Base-by-base conservation (phyloP, 306 rosid genomes). In the Prunus armeniaca region DNA sequence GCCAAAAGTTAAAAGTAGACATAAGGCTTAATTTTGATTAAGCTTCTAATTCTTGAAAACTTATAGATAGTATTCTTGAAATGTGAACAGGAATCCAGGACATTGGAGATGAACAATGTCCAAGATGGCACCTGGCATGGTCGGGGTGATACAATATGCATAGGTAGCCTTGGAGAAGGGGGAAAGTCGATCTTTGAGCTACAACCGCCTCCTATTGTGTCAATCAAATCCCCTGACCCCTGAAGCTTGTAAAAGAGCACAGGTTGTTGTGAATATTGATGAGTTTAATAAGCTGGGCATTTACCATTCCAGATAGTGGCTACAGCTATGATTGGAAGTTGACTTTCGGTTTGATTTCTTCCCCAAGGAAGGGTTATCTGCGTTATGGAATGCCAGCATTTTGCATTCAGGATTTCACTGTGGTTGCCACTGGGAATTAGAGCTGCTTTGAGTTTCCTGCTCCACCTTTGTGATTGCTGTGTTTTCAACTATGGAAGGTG, bases 51-150 rank as follows among this genome's bases (percentile, higher is more conserved):
- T 34, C 38, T 15, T 20, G 47, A 60, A 75, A 54, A 55, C 78
- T 76, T 51, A 70, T 74, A 9, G 15, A 60, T 54, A 2, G 50
- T 78, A 34, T 76, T 66, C 41, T 69, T 66, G 67, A 62, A 50
- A 50, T 22, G 61, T 83, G 76, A 73, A 69, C 87, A 95, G 98
- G 99, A 96, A 69, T 89, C 98, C 18, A 88, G 99, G 89, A 96
- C 99, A 64, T 70, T 96, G 66, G 97, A 96, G 83, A 93, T 96
- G 84, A 96, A 96, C 85, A 96, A 96, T 46, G 96, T 96, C 74
- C 98, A 96, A 84, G 96, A 89, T 43, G 99, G 99, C 51, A 93
- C 85, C 64, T 96, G 99, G 99, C 99, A 89, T 14, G 99, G 99
- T 56, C 89, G 99, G 34, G 97, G 99, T 0, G 98, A 91, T 83